Evolutionary conservation across 768 basidiomycete genomes (phyloP).

Genomic region (Tylopilus balloui): DNA sequence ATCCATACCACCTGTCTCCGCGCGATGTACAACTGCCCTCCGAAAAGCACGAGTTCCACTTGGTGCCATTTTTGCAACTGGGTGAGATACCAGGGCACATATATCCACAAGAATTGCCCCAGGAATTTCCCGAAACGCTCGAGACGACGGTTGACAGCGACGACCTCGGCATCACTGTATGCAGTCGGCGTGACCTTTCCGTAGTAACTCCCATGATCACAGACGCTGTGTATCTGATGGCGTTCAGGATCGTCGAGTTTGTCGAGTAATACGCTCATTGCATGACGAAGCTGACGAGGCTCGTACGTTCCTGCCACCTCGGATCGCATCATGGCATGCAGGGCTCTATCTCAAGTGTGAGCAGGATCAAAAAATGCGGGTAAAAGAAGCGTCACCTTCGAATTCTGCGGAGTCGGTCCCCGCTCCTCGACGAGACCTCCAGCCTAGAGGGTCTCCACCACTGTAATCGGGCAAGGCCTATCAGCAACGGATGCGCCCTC

Average conservation of each 20-base stretch:
- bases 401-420: neutral
- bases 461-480: slow-evolving; percentile 2
- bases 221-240: slow-evolving; percentile 10
- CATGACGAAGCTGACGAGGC: slow-evolving; percentile 5
- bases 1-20: slow-evolving; percentile 3
- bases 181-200: slow-evolving; percentile 6
- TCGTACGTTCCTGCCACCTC: slow-evolving; percentile 3
- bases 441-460: slow-evolving; percentile 4
- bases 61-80: slow-evolving; percentile 3
- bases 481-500: slow-evolving; percentile 7
- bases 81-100: slow-evolving; percentile 8
- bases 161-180: slow-evolving; percentile 6
- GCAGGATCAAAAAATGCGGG: neutral
- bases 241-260: slow-evolving; percentile 4
- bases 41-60: slow-evolving; percentile 9
- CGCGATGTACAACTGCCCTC: slow-evolving; percentile 2
- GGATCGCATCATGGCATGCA: slow-evolving; percentile 3
- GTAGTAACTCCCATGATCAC: slow-evolving; percentile 1
- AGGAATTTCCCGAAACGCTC: neutral
- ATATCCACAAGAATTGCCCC: slow-evolving; percentile 7
- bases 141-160: slow-evolving; percentile 3
- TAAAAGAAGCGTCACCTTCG: neutral
- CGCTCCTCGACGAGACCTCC: slow-evolving; percentile 4
- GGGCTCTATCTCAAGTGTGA: neutral
- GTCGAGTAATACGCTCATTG: slow-evolving; percentile 2